Evolutionary conservation across 2,329 filamentous ascomycete species (phyloP).

Genomic region (Fusarium nematophilum): DNA sequence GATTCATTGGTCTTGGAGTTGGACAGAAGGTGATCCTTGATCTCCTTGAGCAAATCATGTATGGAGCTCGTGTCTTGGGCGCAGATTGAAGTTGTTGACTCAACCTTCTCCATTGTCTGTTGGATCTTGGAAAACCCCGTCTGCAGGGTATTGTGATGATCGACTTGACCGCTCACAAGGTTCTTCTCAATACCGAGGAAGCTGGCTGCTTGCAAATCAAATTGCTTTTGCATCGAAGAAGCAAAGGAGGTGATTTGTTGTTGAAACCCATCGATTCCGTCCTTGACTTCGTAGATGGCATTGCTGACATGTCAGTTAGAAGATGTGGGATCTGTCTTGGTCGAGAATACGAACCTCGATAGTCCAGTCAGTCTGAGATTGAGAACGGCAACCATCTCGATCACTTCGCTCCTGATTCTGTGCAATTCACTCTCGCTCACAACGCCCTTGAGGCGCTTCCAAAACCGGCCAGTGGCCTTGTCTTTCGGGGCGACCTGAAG

Average conservation of each 20-base stretch:
- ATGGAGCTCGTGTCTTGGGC: background rate
- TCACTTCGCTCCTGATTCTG: background rate
- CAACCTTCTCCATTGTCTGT: background rate
- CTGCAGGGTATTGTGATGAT: background rate
- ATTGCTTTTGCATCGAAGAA: background rate
- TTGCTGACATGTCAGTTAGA: background rate
- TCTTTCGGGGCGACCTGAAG: conserved; percentile 4
- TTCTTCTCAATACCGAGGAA: background rate
- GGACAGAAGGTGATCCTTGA: background rate
- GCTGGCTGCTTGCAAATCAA: background rate
- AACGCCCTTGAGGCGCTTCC: conserved; percentile 13
- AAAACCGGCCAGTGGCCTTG: background rate
- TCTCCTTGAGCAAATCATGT: background rate
- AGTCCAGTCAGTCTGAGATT: conserved; percentile 1
- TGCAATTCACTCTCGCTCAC: conserved; percentile 10
- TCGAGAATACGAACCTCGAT: background rate
- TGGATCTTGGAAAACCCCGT: background rate
- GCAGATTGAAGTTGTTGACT: background rate
- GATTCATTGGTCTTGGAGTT: rapidly evolving
- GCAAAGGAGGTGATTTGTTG: background rate
- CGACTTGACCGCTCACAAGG: background rate
- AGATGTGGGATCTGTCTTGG: rapidly evolving
- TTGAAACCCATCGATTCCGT: background rate
- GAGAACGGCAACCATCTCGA: background rate
- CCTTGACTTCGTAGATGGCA: background rate